phyloP scores from a whole-genome alignment of 2,329 filamentous ascomycete genomes.

The Clonostachys chloroleuca region DNA sequence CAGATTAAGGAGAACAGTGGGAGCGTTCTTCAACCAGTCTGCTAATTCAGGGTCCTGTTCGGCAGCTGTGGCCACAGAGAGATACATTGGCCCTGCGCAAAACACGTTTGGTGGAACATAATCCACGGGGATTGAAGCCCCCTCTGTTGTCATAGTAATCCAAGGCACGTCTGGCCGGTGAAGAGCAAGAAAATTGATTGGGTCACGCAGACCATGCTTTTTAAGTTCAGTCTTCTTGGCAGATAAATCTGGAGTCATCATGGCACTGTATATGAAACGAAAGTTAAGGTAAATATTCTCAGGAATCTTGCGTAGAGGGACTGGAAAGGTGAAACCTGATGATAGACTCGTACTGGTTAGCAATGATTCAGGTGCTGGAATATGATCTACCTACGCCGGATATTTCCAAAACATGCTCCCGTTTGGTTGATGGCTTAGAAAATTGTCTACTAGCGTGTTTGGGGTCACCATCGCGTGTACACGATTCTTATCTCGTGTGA shows the following conservation, averaged over 20 bases:
- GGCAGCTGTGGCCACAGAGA: conserved; percentile 7
- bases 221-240: conserved; percentile 12
- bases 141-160: conserved; percentile 15
- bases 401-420: conserved; percentile 29
- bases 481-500: conserved; percentile 9
- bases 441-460: conserved; percentile 33
- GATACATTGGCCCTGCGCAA: conserved; percentile 11
- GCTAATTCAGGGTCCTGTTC: conserved; percentile 16
- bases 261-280: conserved; percentile 18
- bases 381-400: conserved; percentile 23
- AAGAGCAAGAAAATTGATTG: conserved; percentile 14
- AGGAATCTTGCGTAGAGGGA: conserved; percentile 27
- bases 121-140: conserved; percentile 14
- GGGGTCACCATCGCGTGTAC: conserved; percentile 34
- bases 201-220: conserved; percentile 8
- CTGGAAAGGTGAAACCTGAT: conserved; percentile 36
- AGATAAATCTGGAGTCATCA: conserved; percentile 15
- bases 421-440: conserved; percentile 29
- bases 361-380: too few relatives aligned
- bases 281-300: conserved; percentile 25
- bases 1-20: conserved; percentile 17
- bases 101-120: conserved; percentile 11
- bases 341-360: conserved; percentile 20
- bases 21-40: conserved; percentile 10
- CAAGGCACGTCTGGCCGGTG: conserved; percentile 18